Conservation (phyloP, 2,329 filamentous ascomycete species). For the Daldinia eschscholtzii region DNA sequence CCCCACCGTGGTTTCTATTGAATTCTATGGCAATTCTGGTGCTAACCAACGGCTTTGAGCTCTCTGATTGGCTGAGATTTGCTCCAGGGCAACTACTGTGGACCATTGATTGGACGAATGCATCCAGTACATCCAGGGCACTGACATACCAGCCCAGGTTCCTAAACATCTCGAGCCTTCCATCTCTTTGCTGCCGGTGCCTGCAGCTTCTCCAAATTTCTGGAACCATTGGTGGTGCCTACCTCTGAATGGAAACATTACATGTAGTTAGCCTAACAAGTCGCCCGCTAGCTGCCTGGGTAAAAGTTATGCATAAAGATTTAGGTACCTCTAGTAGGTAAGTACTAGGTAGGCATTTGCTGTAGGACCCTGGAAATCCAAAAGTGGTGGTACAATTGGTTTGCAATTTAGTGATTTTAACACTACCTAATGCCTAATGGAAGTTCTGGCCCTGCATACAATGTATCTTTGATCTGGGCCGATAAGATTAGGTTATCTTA, state of each 20-base stretch:
- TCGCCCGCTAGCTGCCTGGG: neutral
- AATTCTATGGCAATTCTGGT: constrained; percentile 50
- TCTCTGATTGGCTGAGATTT: constrained; percentile 43
- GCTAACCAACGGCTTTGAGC: constrained; percentile 14
- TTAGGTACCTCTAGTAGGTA: no score
- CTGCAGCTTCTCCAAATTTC: constrained; percentile 45
- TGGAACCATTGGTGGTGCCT: constrained; percentile 23
- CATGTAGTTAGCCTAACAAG: constrained; percentile 3
- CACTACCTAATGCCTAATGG: no score
- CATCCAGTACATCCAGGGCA: constrained; percentile 42
- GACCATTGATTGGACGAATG: constrained; percentile 48
- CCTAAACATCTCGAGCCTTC: constrained; percentile 35
- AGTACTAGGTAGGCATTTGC: neutral
- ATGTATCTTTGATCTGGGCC: no score
- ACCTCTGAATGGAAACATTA: constrained; percentile 8
- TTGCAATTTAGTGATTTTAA: no score
- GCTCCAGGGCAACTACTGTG: constrained; percentile 45
- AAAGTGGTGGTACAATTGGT: no score
- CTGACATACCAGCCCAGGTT: constrained; percentile 31
- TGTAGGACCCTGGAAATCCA: neutral
- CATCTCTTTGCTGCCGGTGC: constrained; percentile 24
- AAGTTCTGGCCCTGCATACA: no score
- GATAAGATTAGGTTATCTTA: no score
- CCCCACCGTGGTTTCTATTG: constrained; percentile 52
- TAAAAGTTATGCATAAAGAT: no score